Conservation (phyloP, 2,329 filamentous ascomycete species). For the Paecilomyces variotii region DNA sequence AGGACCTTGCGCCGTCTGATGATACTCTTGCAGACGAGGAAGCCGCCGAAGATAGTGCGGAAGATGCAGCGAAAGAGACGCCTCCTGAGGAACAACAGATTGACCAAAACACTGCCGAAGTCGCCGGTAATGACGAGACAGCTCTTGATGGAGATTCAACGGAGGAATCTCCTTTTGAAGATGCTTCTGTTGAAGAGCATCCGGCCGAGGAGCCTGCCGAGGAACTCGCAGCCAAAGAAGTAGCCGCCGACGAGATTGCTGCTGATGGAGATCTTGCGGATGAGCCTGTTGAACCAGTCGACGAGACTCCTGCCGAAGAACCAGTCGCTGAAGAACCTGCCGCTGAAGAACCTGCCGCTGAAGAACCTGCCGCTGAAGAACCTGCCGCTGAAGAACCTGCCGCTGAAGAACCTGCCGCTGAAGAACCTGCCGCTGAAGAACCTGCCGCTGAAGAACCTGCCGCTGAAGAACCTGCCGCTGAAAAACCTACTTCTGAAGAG, state of each 20-base stretch:
- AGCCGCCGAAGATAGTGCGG: constrained; percentile 8
- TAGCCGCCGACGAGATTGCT: constrained; percentile 6
- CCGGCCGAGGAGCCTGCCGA: constrained; percentile 6
- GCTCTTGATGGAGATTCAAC: constrained; percentile 8
- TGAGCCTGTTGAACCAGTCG: constrained; percentile 1
- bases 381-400: constrained; percentile 6
- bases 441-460: neutral
- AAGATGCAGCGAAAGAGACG: constrained; percentile 8
- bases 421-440: constrained; percentile 7
- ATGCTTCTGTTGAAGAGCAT: constrained; percentile 9
- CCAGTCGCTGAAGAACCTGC: constrained; percentile 3
- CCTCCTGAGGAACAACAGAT: constrained; percentile 5
- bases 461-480: constrained; percentile 7
- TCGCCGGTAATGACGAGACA: constrained; percentile 7
- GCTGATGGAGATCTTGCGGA: constrained; percentile 6
- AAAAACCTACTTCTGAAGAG: constrained; percentile 8
- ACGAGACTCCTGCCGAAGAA: constrained; percentile 10
- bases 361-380: constrained; percentile 7
- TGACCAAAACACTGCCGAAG: constrained; percentile 7
- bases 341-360: constrained; percentile 10
- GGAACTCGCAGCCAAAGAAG: constrained; percentile 10
- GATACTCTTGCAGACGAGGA: constrained; percentile 7
- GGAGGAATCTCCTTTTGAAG: constrained; percentile 4
- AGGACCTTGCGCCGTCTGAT: constrained; percentile 1
- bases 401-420: constrained; percentile 7